phyloP scores from a whole-genome alignment of 768 basidiomycete genomes.

The Suillus alpinus region DNA sequence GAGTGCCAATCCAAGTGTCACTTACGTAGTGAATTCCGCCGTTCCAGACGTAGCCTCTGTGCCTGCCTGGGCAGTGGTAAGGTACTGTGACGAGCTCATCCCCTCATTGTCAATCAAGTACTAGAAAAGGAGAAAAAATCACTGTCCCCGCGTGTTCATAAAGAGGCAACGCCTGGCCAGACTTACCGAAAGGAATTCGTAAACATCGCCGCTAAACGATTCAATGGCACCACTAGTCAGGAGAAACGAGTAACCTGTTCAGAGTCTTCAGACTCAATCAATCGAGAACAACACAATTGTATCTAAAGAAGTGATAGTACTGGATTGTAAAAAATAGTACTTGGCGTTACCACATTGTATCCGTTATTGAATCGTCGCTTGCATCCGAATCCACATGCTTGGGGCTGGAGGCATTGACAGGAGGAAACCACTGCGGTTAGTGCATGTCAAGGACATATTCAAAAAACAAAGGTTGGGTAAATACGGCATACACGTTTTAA shows the following conservation, averaged over 20 bases:
- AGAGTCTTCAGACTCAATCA: too few relatives aligned
- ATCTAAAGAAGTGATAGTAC: too few relatives aligned
- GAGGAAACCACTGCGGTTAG: background rate
- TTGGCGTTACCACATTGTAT: too few relatives aligned
- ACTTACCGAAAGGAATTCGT: constrained; percentile 47
- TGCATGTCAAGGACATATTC: too few relatives aligned
- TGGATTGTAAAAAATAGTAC: too few relatives aligned
- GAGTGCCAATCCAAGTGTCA: constrained; percentile 1
- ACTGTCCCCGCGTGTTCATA: background rate
- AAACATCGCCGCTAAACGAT: constrained; percentile 54
- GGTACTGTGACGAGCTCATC: constrained; percentile 50
- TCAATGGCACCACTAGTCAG: constrained; percentile 35
- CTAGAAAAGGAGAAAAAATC: constrained; percentile 27
- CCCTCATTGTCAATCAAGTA: constrained; percentile 47
- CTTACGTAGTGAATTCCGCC: constrained; percentile 54
- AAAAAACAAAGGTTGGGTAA: too few relatives aligned
- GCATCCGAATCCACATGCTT: too few relatives aligned
- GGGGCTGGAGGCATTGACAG: too few relatives aligned
- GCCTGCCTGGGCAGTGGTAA: constrained; percentile 59
- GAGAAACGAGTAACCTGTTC: constrained; percentile 51
- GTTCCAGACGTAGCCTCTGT: constrained; percentile 61
- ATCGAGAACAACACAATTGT: background rate
- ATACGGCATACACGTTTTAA: background rate
- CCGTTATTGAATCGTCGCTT: too few relatives aligned
- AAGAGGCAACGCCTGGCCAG: background rate